Conservation (phyloP, 805 yeast genomes). For the Brettanomyces custersianus region DNA sequence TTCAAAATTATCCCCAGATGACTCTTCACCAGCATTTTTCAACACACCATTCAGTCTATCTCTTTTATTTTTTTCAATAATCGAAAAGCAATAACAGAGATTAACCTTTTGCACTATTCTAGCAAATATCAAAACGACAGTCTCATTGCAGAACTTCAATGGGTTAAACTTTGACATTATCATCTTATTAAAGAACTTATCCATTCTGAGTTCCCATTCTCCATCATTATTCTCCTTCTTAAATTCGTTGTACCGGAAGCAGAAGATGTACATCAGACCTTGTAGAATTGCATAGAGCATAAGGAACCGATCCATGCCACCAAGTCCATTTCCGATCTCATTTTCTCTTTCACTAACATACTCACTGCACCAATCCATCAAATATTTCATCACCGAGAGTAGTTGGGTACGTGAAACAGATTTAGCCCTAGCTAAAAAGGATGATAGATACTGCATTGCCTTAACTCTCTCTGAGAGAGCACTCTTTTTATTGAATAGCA, state of each 20-base stretch:
- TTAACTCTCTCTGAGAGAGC: constrained; percentile 70
- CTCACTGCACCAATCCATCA: constrained; percentile 75
- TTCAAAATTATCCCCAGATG: constrained; percentile 12
- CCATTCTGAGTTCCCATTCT: constrained; percentile 73
- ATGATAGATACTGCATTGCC: constrained; percentile 85
- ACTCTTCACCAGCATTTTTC: constrained; percentile 6
- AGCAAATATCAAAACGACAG: constrained; percentile 90
- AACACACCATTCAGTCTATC: constrained; percentile 46
- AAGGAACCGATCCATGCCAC: constrained; percentile 85
- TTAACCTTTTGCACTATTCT: constrained; percentile 83
- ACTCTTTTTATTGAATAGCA: constrained; percentile 65
- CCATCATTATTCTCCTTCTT: constrained; percentile 18
- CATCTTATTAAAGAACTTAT: constrained; percentile 78
- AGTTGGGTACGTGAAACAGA: constrained; percentile 64
- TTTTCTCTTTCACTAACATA: constrained; percentile 78
- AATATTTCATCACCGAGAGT: constrained; percentile 70
- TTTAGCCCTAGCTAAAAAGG: constrained; percentile 83
- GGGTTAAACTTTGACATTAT: constrained; percentile 89
- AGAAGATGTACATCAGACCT: constrained; percentile 82
- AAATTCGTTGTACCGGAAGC: constrained; percentile 69
- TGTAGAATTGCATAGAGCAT: constrained; percentile 88
- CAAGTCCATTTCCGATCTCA: constrained; percentile 39
- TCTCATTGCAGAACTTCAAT: constrained; percentile 83
- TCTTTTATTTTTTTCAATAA: constrained; percentile 82
- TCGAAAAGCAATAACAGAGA: constrained; percentile 87